Conservation (phyloP, 495 filamentous ascomycete species). For the Viridothelium virens region DNA sequence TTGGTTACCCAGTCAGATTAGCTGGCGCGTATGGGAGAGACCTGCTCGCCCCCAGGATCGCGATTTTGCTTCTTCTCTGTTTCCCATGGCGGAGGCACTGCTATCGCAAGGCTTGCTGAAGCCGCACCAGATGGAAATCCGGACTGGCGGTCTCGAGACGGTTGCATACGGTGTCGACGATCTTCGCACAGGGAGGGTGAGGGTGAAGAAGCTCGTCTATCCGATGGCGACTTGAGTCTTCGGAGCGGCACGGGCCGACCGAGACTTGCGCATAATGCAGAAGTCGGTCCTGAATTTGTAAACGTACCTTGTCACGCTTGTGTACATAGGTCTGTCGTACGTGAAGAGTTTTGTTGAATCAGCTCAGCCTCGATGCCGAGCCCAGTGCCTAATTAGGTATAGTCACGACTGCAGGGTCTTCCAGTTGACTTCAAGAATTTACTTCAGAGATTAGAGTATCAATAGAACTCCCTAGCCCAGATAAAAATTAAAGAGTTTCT, state of each 20-base stretch:
- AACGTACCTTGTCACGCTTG: too few species aligned
- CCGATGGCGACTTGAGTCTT: conserved; percentile 1
- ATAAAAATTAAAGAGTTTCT: too few species aligned
- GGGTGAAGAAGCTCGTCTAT: background rate
- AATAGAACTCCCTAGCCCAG: too few species aligned
- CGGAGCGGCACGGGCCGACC: background rate
- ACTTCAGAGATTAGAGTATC: too few species aligned
- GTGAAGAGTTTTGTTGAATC: too few species aligned
- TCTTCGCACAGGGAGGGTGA: conserved; percentile 1
- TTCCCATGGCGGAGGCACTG: background rate
- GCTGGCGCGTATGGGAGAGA: background rate
- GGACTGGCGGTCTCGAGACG: background rate
- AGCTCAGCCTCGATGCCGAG: too few species aligned
- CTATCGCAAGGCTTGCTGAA: background rate
- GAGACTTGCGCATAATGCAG: background rate
- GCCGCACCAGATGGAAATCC: conserved; percentile 5
- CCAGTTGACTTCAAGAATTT: too few species aligned
- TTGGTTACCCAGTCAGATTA: background rate
- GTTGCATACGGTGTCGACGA: conserved; percentile 3
- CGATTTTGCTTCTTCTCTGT: conserved; percentile 2
- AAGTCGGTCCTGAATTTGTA: too few species aligned
- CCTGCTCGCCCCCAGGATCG: background rate
- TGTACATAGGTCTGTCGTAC: too few species aligned
- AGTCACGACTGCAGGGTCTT: too few species aligned
- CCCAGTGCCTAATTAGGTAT: too few species aligned